These are phyloP conservation scores for Amorphotheca resinae DNA, from an alignment of 495 filamentous ascomycete genomes.

Conservation along the genomic window DNA sequence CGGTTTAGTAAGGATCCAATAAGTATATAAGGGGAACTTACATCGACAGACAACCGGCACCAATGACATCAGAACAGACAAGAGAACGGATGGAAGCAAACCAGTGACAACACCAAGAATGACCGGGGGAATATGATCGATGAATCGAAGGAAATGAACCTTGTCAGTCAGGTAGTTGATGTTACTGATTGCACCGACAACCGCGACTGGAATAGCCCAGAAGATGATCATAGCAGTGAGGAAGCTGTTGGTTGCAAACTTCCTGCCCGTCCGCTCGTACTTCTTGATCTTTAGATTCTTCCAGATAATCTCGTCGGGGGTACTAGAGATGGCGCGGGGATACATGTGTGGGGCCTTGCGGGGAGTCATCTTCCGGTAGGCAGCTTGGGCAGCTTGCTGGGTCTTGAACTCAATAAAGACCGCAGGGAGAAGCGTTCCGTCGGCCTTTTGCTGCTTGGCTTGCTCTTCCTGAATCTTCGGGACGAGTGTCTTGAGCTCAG, in stretches of 20 bases:
- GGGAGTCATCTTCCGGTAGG: slow-evolving; percentile 72
- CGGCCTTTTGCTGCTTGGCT: slow-evolving; percentile 52
- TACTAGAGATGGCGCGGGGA: slow-evolving; percentile 71
- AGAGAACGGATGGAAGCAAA: slow-evolving; percentile 64
- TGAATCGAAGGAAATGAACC: slow-evolving; percentile 37
- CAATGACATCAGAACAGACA: slow-evolving; percentile 79
- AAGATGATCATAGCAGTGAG: slow-evolving; percentile 79
- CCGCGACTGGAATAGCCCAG: slow-evolving; percentile 86
- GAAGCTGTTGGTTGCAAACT: slow-evolving; percentile 53
- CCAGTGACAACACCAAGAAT: slow-evolving; percentile 78
- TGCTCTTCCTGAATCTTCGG: slow-evolving; percentile 69
- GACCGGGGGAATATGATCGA: slow-evolving; percentile 53
- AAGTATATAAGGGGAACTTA: slow-evolving; percentile 6
- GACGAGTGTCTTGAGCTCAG: slow-evolving; percentile 67
- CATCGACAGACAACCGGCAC: slow-evolving; percentile 68
- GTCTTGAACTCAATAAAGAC: slow-evolving; percentile 82
- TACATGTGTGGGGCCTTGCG: slow-evolving; percentile 80
- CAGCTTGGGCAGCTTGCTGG: slow-evolving; percentile 71
- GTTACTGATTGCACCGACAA: slow-evolving; percentile 85
- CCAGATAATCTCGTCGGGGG: slow-evolving; percentile 83
- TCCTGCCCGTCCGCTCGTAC: slow-evolving; percentile 66
- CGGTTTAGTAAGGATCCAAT: slow-evolving; percentile 13
- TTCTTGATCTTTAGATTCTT: slow-evolving; percentile 71
- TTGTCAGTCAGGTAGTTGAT: slow-evolving; percentile 49
- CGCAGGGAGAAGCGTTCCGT: slow-evolving; percentile 53